Percentiles rank a stretch among this genome's conserved stretches.
Evolutionary conservation across 164 flowering plant genomes (phyloP).

Genomic region (Chloranthus sessilifolius): DNA sequence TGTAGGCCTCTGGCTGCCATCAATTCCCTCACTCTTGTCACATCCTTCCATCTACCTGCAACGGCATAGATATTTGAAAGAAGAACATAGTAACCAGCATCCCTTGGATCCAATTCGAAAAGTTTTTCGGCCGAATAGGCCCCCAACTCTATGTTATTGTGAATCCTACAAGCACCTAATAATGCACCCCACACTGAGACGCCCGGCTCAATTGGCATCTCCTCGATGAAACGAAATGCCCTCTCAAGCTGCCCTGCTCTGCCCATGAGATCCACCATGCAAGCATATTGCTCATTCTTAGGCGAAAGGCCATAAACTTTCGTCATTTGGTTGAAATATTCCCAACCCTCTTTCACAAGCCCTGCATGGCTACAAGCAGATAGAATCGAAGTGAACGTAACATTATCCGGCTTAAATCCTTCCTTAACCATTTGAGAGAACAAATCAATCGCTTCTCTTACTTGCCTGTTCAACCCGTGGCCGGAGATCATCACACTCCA

Average conservation of each 20-base stretch:
- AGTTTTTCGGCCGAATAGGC: slow-evolving; percentile 34
- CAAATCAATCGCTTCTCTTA: slow-evolving; percentile 25
- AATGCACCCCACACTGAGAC: slow-evolving; percentile 38
- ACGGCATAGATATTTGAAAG: slow-evolving; percentile 41
- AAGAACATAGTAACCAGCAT: slow-evolving; percentile 32
- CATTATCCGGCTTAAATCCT: slow-evolving; percentile 31
- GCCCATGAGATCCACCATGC: slow-evolving; percentile 50
- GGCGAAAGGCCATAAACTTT: slow-evolving; percentile 22
- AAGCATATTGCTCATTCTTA: slow-evolving; percentile 38
- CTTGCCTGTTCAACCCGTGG: slow-evolving; percentile 36
- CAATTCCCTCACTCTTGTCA: slow-evolving; percentile 25
- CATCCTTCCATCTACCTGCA: slow-evolving; percentile 33
- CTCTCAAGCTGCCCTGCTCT: slow-evolving; percentile 42
- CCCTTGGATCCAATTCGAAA: slow-evolving; percentile 27
- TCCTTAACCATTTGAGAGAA: slow-evolving; percentile 32
- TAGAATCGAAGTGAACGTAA: slow-evolving; percentile 33
- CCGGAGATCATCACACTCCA: slow-evolving; percentile 49
- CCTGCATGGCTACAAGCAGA: slow-evolving; percentile 48
- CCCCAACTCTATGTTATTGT: slow-evolving; percentile 30
- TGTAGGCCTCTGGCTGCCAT: slow-evolving; percentile 26
- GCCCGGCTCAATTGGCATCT: slow-evolving; percentile 39
- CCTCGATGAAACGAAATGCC: slow-evolving; percentile 28
- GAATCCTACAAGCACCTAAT: slow-evolving; percentile 35
- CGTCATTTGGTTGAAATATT: slow-evolving; percentile 32
- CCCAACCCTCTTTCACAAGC: slow-evolving; percentile 27